Conservation (phyloP, 768 basidiomycete genomes). For the Tylopilus vinaceipallidus region DNA sequence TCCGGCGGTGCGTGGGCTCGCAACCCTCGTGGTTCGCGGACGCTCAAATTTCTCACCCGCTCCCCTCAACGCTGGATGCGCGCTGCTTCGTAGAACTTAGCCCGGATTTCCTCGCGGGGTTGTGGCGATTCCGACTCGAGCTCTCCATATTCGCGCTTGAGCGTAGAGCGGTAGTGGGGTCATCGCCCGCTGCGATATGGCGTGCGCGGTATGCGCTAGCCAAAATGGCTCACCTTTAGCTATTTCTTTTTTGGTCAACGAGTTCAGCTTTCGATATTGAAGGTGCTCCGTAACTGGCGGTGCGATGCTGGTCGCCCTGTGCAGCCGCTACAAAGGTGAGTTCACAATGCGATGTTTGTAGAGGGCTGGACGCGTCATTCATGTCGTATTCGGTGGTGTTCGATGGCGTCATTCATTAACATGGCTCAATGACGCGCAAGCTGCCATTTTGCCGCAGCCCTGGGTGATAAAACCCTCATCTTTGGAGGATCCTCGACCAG, state of each 20-base stretch:
- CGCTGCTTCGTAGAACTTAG: background rate
- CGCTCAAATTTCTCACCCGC: no score
- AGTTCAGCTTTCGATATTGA: conserved; percentile 22
- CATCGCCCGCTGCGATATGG: background rate
- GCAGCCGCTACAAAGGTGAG: conserved; percentile 6
- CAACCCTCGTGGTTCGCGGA: no score
- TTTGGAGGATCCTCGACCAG: background rate
- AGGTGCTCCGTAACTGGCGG: conserved; percentile 12
- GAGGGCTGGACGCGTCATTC: background rate
- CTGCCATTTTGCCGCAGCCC: background rate
- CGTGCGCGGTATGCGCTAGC: background rate
- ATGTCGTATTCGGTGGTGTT: background rate
- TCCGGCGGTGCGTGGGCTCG: conserved; percentile 2
- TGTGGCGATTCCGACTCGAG: conserved; percentile 20
- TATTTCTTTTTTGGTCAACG: background rate
- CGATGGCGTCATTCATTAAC: background rate
- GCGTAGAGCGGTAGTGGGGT: conserved; percentile 20
- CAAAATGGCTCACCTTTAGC: background rate
- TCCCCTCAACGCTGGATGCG: background rate
- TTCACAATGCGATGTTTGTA: background rate
- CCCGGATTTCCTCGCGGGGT: conserved; percentile 13
- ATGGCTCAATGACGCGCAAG: background rate
- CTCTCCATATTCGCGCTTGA: conserved; percentile 20
- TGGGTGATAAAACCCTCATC: background rate
- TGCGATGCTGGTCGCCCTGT: background rate